A percentile compares a stretch with the other conserved stretches of the same genome.
phyloP scores from a whole-genome alignment of 1,284 basidiomycete genomes.

The Cystobasidium pallidum region DNA sequence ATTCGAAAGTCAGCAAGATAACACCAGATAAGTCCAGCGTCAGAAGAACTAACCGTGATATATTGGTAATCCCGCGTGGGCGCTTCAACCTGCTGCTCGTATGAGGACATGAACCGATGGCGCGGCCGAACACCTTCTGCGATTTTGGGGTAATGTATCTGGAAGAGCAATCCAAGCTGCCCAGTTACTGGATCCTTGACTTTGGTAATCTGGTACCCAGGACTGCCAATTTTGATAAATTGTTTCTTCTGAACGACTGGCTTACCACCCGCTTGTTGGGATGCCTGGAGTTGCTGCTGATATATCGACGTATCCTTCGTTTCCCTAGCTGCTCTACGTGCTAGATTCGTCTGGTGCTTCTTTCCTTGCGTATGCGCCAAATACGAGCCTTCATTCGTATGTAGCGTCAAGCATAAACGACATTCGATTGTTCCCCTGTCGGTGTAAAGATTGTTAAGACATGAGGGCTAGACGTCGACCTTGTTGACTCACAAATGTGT shows the following conservation, averaged over 20 bases:
- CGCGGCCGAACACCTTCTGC: constrained; percentile 82
- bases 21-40: background rate
- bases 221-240: constrained; percentile 95
- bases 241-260: constrained; percentile 78
- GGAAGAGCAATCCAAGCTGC: constrained; percentile 87
- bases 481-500: constrained; percentile 71
- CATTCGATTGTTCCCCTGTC: constrained; percentile 88
- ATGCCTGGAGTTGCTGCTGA: constrained; percentile 74
- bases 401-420: constrained; percentile 93
- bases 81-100: constrained; percentile 94
- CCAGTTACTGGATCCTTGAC: constrained; percentile 60
- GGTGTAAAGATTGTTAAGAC: too few relatives aligned
- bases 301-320: constrained; percentile 70
- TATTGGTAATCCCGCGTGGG: constrained; percentile 97
- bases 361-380: constrained; percentile 99
- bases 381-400: constrained; percentile 99
- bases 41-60: constrained; percentile 72
- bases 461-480: background rate
- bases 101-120: constrained; percentile 94
- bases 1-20: background rate
- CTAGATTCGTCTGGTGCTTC: constrained; percentile 98
- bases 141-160: constrained; percentile 87
- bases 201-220: constrained; percentile 74
- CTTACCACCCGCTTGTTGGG: constrained; percentile 66
- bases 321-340: constrained; percentile 90